Evolutionary conservation across 768 basidiomycete species (phyloP).

Genomic region (Phlebiopsis gigantea): DNA sequence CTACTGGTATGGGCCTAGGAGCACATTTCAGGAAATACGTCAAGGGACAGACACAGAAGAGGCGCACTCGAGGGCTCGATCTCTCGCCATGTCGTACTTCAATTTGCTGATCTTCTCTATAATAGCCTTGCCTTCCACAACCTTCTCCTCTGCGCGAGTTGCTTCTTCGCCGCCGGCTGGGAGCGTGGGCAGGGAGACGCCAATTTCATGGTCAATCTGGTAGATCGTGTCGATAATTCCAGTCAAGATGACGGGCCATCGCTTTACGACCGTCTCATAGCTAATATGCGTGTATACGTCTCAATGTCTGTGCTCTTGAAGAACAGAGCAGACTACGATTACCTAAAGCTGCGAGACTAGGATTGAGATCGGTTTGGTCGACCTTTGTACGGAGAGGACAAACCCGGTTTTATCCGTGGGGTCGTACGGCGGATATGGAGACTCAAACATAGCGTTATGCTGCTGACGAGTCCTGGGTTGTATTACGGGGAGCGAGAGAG

Average conservation of each 20-base stretch:
- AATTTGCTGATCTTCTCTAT: constrained; percentile 70
- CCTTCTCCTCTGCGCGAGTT: constrained; percentile 31
- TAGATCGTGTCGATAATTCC: constrained; percentile 72
- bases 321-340: not conserved
- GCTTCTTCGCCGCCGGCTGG: constrained; percentile 19
- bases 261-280: constrained; percentile 71
- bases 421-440: constrained; percentile 68
- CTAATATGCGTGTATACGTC: constrained; percentile 30
- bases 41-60: not conserved
- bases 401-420: constrained; percentile 65
- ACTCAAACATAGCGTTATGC: not conserved
- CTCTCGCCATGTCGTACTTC: constrained; percentile 86
- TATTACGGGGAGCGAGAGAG: not conserved
- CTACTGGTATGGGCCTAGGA: constrained; percentile 63
- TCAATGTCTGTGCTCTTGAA: not conserved
- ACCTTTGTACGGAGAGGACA: constrained; percentile 14
- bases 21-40: not conserved
- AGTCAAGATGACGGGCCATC: constrained; percentile 86
- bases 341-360: constrained; percentile 55
- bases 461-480: not conserved
- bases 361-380: not conserved
- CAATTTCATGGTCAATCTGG: constrained; percentile 59
- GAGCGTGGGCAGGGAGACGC: constrained; percentile 26
- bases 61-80: constrained; percentile 60
- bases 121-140: constrained; percentile 74